A percentile compares a stretch with the other conserved stretches of the same genome.
Evolutionary conservation across 2,329 filamentous ascomycete species (phyloP).

Genomic region (Trichoderma sp.): DNA sequence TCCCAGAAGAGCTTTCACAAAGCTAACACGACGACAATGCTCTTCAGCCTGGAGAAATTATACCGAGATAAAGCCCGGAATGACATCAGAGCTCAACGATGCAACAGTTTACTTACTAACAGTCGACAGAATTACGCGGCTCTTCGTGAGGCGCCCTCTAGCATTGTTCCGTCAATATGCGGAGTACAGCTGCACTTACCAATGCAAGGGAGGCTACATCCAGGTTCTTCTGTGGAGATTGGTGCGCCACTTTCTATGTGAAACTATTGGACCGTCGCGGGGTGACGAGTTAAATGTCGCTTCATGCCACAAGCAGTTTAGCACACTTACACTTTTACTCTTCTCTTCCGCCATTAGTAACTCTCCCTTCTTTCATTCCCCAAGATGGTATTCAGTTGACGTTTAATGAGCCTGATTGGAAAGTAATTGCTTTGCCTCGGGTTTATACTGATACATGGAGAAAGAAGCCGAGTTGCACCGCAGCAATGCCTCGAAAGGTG

Average conservation of each 20-base stretch:
- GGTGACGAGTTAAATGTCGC: neutral
- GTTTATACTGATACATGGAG: neutral
- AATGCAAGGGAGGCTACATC: neutral
- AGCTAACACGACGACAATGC: neutral
- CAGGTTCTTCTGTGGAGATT: neutral
- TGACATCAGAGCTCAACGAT: neutral
- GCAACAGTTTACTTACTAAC: neutral
- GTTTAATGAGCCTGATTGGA: neutral
- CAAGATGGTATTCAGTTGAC: neutral
- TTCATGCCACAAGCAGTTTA: neutral
- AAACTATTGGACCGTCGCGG: neutral
- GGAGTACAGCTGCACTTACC: neutral
- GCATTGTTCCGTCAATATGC: neutral
- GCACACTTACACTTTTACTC: neutral
- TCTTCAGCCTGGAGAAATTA: neutral
- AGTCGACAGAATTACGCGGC: neutral
- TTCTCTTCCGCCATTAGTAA: neutral
- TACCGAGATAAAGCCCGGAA: neutral
- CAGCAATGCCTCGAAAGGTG: conserved; percentile 10
- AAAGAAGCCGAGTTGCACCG: neutral
- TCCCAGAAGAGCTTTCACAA: neutral
- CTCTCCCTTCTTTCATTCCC: neutral
- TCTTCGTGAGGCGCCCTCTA: neutral
- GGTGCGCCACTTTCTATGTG: neutral
- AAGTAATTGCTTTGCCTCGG: neutral